Evolutionary conservation across 257 asterid species (phyloP), one percentile per base, ranked within the genome.

Genomic region (Ilex aquifolium): DNA sequence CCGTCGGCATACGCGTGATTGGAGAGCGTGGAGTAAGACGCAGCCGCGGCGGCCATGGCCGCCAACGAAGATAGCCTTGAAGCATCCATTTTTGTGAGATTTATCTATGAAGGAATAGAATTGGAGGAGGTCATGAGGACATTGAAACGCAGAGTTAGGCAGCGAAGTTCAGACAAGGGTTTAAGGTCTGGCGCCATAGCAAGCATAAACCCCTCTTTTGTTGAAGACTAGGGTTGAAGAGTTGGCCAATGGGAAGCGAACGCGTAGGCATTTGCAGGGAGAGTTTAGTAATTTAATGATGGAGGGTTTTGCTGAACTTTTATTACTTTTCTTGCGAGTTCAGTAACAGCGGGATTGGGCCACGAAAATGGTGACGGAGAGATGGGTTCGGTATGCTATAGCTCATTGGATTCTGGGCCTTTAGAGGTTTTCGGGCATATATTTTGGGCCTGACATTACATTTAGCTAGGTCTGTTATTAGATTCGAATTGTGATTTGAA

Each of bases 1-100:
- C 72, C 64, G 70, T 81, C 84, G 1, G 91, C 95, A 60, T 72
- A 70, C 0, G 83, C 78, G 59, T 54, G 44, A 63, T 73, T 68
- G 59, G 70, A 53, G 74, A 60, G 56, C 10, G 83, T 32, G 69
- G 82, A 70, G 60, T 52, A 81, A 5, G 88, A 61, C 52, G 79
- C 85, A 55, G 72, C 79, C 13, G 73, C 71, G 11, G 77, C 74
- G 54, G 79, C 85, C 72, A 76, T 56, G 52, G 75, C 80, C 39
- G 76, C 86, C 74, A 79, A 48, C 13, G 90, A 74, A 59, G 87
- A 59, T 56, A 81, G 68, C 57, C 76, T 79, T 21, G 88, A 69
- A 55, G 78, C 77, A 15, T 80, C 66, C 95, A 83, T 83, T 60
- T 44, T 44, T 44, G 50, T 44, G 56, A 50, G 5, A 10, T 10